These are phyloP conservation scores for Mucor racemosus DNA, from an alignment of 371 early-diverging fungal species.

Conservation along the genomic window DNA sequence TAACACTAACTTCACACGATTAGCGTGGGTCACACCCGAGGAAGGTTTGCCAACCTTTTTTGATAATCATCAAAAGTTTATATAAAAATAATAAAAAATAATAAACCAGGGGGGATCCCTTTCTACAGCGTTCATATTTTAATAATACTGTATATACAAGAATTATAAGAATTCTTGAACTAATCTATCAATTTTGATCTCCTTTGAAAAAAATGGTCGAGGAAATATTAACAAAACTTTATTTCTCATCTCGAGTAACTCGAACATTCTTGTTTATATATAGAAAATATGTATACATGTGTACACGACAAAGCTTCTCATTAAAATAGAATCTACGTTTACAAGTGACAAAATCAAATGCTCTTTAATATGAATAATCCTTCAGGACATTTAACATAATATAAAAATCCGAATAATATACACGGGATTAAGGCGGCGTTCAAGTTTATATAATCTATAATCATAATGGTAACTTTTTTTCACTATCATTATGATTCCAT, in stretches of 20 bases:
- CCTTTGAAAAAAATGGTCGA: not conserved
- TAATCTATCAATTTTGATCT: slow-evolving; percentile 2
- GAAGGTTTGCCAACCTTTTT: not conserved
- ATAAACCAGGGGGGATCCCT: not conserved
- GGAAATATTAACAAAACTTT: not conserved
- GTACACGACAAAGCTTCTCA: too few species aligned
- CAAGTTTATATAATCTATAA: not conserved
- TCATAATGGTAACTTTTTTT: not conserved
- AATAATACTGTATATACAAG: not conserved
- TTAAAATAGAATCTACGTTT: too few species aligned
- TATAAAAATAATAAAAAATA: not conserved
- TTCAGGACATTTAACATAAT: too few species aligned
- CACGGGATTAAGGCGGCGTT: not conserved
- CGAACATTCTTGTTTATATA: not conserved
- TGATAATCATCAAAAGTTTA: not conserved
- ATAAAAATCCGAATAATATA: not conserved
- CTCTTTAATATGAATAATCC: too few species aligned
- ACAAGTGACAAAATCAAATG: not conserved
- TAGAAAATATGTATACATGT: not conserved
- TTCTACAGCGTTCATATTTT: not conserved
- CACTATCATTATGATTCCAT: too few species aligned
- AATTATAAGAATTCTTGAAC: not conserved
- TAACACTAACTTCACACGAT: slow-evolving; percentile 5
- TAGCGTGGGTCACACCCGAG: slow-evolving; percentile 18
- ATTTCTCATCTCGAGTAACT: not conserved